phyloP scores from a whole-genome alignment of 2,329 filamentous ascomycete genomes.

The Clathrospora elynae region DNA sequence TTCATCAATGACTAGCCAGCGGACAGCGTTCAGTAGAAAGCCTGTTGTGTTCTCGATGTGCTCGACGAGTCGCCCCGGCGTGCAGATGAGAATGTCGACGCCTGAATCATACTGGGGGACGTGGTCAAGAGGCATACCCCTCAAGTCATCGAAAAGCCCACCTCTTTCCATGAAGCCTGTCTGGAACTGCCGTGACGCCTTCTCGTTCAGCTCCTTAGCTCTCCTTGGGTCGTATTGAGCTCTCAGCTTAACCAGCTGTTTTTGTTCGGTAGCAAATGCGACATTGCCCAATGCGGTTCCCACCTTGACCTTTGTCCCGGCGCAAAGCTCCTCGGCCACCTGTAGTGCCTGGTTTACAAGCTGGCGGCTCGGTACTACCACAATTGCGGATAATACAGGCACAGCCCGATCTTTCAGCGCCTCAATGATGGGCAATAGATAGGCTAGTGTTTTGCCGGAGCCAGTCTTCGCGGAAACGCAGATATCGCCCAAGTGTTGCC shows the following conservation, averaged over 20 bases:
- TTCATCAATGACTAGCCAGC: constrained; percentile 92
- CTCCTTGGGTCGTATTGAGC: constrained; percentile 66
- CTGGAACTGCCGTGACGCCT: constrained; percentile 40
- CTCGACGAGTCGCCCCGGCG: constrained; percentile 88
- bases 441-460: constrained; percentile 93
- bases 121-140: constrained; percentile 62
- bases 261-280: constrained; percentile 69
- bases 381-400: constrained; percentile 74
- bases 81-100: constrained; percentile 88
- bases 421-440: constrained; percentile 83
- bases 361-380: constrained; percentile 90
- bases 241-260: constrained; percentile 63
- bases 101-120: constrained; percentile 70
- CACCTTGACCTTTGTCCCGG: constrained; percentile 74
- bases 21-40: constrained; percentile 76
- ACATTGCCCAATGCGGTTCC: constrained; percentile 84
- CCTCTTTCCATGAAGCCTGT: constrained; percentile 45
- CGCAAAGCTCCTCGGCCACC: constrained; percentile 72
- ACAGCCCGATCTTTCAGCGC: constrained; percentile 69
- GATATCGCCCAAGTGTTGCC: constrained; percentile 72
- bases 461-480: constrained; percentile 92
- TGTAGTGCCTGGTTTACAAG: constrained; percentile 85
- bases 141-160: constrained; percentile 47
- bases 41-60: constrained; percentile 84
- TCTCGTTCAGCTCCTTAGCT: constrained; percentile 56